These are phyloP conservation scores for Lentinula sp. DNA, from an alignment of 768 basidiomycete genomes.

Conservation along the genomic window DNA sequence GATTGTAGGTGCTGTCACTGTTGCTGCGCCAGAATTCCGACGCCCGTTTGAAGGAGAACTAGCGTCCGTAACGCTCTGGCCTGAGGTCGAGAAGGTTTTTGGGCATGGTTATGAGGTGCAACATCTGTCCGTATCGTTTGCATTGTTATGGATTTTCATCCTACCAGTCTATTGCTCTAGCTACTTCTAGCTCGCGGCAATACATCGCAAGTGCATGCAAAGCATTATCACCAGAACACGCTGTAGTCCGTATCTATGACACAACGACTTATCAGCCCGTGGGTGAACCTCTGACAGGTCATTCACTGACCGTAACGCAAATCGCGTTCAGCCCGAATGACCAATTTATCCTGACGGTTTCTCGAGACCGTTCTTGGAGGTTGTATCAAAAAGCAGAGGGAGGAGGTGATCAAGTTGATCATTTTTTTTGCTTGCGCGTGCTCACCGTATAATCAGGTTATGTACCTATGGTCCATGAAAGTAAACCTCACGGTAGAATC, in stretches of 20 bases:
- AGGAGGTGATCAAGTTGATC: conserved; percentile 29
- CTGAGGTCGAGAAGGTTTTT: conserved; percentile 93
- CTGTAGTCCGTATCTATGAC: conserved; percentile 79
- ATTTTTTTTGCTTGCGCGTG: background rate
- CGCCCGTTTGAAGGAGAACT: conserved; percentile 91
- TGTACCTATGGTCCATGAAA: conserved; percentile 52
- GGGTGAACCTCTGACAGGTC: conserved; percentile 74
- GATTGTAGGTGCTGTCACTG: conserved; percentile 2
- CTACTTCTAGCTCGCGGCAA: conserved; percentile 61
- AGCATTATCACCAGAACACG: conserved; percentile 83
- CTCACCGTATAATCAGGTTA: conserved; percentile 37
- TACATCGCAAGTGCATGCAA: conserved; percentile 89
- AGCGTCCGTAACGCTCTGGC: conserved; percentile 86
- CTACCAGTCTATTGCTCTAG: conserved; percentile 70
- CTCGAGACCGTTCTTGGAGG: conserved; percentile 90
- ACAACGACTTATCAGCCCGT: conserved; percentile 64
- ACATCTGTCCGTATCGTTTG: background rate
- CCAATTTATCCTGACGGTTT: conserved; percentile 71
- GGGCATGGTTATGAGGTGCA: conserved; percentile 95
- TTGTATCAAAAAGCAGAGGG: conserved; percentile 52
- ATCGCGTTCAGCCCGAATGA: conserved; percentile 90
- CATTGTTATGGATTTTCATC: background rate
- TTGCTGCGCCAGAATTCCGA: conserved; percentile 15
- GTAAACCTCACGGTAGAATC: conserved; percentile 83
- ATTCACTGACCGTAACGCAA: conserved; percentile 84